Evolutionary conservation across 352 stramenopile genomes (phyloP), one percentile per base, ranked within the genome.

Genomic region (Achlya hypogyna): DNA sequence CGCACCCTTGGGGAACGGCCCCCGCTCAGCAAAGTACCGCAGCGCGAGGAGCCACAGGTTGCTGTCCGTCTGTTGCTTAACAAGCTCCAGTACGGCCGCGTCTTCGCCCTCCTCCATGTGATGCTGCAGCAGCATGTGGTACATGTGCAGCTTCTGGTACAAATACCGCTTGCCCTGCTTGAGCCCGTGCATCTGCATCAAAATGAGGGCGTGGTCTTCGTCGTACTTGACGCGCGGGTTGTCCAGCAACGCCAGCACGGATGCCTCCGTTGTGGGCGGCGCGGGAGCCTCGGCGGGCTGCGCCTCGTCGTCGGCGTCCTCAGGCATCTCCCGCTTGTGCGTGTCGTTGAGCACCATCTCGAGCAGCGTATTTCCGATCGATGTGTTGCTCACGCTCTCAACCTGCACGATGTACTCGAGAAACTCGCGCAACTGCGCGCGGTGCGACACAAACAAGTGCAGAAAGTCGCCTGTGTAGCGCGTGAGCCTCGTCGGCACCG

Each of bases 141-240:
- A 96, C 89, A 97, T 93, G 66, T 96, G 86, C 29, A 96, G 75
- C 68, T 97, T 96, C 78, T 97, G 94, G 79, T 96, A 98, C 65
- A 98, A 64, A 68, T 93, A 97, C 35, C 96, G 84, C 74, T 97
- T 95, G 38, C 90, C 93, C 60, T 93, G 87, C 71, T 95, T 91
- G 74, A 97, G 96, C 20, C 78, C 79, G 56, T 87, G 81, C 86
- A 97, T 96, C 72, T 97, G 90, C 68, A 97, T 72, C 42, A 97
- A 83, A 47, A 98, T 96, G 22, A 98, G 72, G n/a, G 91, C 91
- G 65, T 97, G 90, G 56, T 97, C 88, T 52, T 86, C 84, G 64
- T 98, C 91, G 68, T 97, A 98, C 51, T 85, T 82, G 25, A 95
- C 89, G 14, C 86, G 77, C 10, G 89, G 88, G 64, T 95, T 96